Percentiles rank a stretch among this genome's conserved stretches.
Evolutionary conservation across 257 asterid species (phyloP).

Genomic region (Rhazya stricta): DNA sequence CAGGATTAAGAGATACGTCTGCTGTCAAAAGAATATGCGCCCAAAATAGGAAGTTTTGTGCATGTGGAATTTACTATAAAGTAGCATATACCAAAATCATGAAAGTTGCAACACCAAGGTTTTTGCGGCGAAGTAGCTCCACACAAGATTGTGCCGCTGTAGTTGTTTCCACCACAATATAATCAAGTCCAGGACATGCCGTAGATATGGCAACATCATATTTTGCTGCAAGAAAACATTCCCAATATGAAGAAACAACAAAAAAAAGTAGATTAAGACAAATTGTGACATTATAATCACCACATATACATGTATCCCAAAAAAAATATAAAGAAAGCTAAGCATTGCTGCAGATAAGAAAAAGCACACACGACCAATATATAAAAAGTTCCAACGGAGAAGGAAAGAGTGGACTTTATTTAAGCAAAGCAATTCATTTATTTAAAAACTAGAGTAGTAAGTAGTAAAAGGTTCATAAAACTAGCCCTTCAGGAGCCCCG

Average conservation of each 20-base stretch:
- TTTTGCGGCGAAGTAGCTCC: constrained; percentile 70
- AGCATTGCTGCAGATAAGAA: neutral
- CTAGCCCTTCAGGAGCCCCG: neutral
- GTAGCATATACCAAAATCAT: constrained; percentile 73
- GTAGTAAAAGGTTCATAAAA: neutral
- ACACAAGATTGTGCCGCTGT: constrained; percentile 84
- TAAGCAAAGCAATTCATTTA: neutral
- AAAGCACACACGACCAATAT: neutral
- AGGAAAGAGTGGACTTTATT: neutral
- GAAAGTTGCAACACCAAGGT: constrained; percentile 94
- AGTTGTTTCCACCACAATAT: constrained; percentile 88
- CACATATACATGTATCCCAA: neutral
- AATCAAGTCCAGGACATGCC: constrained; percentile 89
- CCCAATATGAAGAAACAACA: neutral
- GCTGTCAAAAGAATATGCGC: neutral
- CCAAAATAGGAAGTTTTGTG: neutral
- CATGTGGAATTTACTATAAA: neutral
- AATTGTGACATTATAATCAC: neutral
- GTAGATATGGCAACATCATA: constrained; percentile 93
- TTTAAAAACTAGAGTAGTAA: neutral
- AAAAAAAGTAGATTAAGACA: neutral
- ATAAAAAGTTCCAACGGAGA: neutral
- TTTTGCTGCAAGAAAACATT: constrained; percentile 44
- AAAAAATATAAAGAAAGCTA: neutral
- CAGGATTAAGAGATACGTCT: neutral